Evolutionary conservation across 2,329 filamentous ascomycete genomes (phyloP).

Genomic region (Metarhizium album): DNA sequence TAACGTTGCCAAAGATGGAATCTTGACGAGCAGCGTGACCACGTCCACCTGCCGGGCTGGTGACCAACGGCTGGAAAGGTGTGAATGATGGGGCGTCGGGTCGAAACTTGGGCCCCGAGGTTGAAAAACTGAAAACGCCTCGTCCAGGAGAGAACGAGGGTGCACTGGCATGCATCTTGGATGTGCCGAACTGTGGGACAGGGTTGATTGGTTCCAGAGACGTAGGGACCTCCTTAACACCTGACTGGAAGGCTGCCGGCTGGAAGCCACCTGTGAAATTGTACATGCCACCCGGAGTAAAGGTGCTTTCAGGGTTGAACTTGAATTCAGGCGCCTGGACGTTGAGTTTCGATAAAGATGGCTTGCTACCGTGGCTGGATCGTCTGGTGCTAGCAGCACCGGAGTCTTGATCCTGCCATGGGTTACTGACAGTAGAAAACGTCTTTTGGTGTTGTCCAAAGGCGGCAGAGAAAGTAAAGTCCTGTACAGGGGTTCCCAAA

Average conservation of each 20-base stretch:
- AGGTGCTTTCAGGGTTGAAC: slow-evolving; percentile 49
- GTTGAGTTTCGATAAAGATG: slow-evolving; percentile 71
- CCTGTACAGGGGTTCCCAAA: slow-evolving; percentile 50
- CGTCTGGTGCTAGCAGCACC: slow-evolving; percentile 26
- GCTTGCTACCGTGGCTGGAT: slow-evolving; percentile 52
- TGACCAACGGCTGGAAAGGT: slow-evolving; percentile 39
- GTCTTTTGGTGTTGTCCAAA: slow-evolving; percentile 41
- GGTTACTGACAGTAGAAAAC: slow-evolving; percentile 49
- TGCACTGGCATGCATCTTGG: slow-evolving; percentile 57
- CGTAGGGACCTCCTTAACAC: slow-evolving; percentile 4
- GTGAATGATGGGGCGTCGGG: slow-evolving; percentile 70
- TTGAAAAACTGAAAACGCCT: slow-evolving; percentile 58
- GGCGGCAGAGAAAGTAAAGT: slow-evolving; percentile 33
- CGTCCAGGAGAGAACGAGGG: slow-evolving; percentile 60
- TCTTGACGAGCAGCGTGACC: slow-evolving; percentile 31
- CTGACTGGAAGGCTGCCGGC: slow-evolving; percentile 35
- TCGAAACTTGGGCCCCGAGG: slow-evolving; percentile 57
- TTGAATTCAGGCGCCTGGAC: slow-evolving; percentile 84
- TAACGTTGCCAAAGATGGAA: slow-evolving; percentile 62
- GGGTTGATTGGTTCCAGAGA: slow-evolving; percentile 12
- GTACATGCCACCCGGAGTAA: slow-evolving; percentile 37
- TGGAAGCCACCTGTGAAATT: slow-evolving; percentile 39
- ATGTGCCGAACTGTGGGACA: slow-evolving; percentile 21
- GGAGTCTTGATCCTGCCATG: slow-evolving; percentile 46
- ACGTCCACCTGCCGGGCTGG: slow-evolving; percentile 35